Conservation (phyloP, 108 stramenopile species). For the Nannochloropsis gaditana region DNA sequence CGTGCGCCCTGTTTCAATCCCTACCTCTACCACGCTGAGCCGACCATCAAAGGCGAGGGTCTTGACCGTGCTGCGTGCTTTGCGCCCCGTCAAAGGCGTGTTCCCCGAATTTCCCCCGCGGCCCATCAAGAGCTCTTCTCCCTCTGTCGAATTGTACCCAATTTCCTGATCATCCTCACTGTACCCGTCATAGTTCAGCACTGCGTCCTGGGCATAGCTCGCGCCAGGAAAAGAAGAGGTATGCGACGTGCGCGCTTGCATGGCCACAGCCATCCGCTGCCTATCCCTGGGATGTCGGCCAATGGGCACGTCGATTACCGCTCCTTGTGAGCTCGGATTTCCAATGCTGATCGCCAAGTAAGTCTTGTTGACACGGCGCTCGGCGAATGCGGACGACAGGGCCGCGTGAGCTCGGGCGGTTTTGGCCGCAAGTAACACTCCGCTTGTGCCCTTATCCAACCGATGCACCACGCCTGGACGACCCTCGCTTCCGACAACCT, state of each 20-base stretch:
- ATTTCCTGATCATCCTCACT: neutral
- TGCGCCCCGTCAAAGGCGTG: conserved; percentile 59
- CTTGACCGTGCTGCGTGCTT: conserved; percentile 71
- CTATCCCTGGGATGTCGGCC: conserved; percentile 82
- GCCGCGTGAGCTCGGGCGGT: conserved; percentile 61
- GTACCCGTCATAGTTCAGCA: neutral
- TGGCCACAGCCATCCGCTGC: conserved; percentile 70
- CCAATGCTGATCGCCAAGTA: conserved; percentile 70
- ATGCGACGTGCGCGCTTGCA: neutral
- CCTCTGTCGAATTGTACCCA: neutral
- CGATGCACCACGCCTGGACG: conserved; percentile 92
- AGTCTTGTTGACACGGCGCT: conserved; percentile 70
- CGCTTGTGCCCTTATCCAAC: conserved; percentile 89
- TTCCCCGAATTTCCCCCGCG: neutral
- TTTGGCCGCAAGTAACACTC: conserved; percentile 90
- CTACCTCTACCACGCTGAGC: conserved; percentile 71
- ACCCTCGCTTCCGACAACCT: neutral
- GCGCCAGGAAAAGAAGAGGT: neutral
- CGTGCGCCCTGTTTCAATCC: conserved; percentile 87
- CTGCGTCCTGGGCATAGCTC: neutral
- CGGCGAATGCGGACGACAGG: conserved; percentile 71
- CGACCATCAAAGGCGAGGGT: conserved; percentile 79
- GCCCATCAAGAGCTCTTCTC: conserved; percentile 3
- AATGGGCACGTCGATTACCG: conserved; percentile 78
- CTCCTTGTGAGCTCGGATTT: conserved; percentile 39